phyloP scores from a whole-genome alignment of 768 basidiomycete genomes.

The Pleurotus cornucopiae region DNA sequence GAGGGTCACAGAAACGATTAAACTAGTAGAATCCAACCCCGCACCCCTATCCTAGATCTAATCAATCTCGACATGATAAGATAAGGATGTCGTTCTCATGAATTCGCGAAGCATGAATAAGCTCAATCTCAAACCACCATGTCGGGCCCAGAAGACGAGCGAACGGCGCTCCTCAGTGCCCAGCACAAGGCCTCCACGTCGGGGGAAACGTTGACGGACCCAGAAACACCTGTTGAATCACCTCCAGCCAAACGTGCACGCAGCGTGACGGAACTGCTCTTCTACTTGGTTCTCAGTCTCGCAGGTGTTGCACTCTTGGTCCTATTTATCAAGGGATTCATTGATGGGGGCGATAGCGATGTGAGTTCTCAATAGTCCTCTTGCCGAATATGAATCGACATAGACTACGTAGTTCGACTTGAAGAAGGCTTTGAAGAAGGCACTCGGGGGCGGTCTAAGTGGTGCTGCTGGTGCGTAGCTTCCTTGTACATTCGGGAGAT shows the following conservation, averaged over 20 bases:
- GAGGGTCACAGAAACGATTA: too few relatives aligned
- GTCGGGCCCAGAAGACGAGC: background rate
- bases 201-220: background rate
- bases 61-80: too few relatives aligned
- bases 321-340: conserved; percentile 65
- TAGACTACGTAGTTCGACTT: conserved; percentile 68
- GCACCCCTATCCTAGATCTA: too few relatives aligned
- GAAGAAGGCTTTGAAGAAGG: conserved; percentile 68
- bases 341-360: conserved; percentile 63
- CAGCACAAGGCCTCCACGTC: background rate
- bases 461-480: conserved; percentile 68
- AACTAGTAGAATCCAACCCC: too few relatives aligned
- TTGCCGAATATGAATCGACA: background rate
- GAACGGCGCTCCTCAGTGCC: background rate
- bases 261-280: conserved; percentile 16
- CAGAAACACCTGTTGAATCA: background rate
- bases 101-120: too few relatives aligned
- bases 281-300: conserved; percentile 30
- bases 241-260: background rate
- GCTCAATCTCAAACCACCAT: too few relatives aligned
- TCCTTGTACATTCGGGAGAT: background rate
- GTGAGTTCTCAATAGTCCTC: conserved; percentile 25
- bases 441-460: conserved; percentile 86
- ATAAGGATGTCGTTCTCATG: too few relatives aligned
- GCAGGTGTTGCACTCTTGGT: conserved; percentile 34